Conservation (phyloP, 768 basidiomycete genomes). For the Rhodotorula babjevae region DNA sequence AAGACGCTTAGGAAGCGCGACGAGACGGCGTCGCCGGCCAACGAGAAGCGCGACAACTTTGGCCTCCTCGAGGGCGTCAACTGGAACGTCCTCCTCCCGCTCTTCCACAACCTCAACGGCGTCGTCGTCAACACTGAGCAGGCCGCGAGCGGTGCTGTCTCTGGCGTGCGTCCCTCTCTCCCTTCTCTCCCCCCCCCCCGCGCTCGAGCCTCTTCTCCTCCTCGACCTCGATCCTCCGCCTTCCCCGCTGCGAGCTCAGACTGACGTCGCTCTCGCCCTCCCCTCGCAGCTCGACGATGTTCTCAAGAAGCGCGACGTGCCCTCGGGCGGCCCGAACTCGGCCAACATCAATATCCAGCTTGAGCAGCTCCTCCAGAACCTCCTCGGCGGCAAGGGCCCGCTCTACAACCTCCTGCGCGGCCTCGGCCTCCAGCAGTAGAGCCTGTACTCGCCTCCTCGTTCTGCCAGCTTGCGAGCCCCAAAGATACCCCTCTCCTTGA, state of each 20-base stretch:
- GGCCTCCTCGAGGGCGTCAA: background rate
- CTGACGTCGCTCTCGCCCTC: background rate
- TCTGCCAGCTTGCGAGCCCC: too few relatives aligned
- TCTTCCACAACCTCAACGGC: slow-evolving; percentile 12
- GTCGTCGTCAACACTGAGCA: slow-evolving; percentile 9
- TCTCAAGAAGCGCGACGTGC: background rate
- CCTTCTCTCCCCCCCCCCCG: too few relatives aligned
- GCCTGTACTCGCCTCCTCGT: too few relatives aligned
- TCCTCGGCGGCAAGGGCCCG: background rate
- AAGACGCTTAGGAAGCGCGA: slow-evolving; percentile 1
- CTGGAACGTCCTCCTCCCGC: background rate
- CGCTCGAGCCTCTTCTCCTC: too few relatives aligned
- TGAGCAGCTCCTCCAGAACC: background rate
- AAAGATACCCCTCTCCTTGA: too few relatives aligned
- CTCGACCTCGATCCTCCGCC: too few relatives aligned
- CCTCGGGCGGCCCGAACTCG: background rate
- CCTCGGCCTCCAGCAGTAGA: background rate
- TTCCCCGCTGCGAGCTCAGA: too few relatives aligned
- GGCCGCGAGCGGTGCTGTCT: slow-evolving; percentile 1
- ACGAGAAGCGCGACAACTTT: slow-evolving; percentile 4
- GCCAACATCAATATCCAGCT: background rate
- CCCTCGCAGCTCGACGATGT: background rate
- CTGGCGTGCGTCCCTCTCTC: background rate
- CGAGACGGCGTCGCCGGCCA: background rate
- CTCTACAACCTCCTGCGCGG: background rate